These are phyloP conservation scores for Exsudoporus frostii DNA, from an alignment of 768 basidiomycete species.

Conservation along the genomic window DNA sequence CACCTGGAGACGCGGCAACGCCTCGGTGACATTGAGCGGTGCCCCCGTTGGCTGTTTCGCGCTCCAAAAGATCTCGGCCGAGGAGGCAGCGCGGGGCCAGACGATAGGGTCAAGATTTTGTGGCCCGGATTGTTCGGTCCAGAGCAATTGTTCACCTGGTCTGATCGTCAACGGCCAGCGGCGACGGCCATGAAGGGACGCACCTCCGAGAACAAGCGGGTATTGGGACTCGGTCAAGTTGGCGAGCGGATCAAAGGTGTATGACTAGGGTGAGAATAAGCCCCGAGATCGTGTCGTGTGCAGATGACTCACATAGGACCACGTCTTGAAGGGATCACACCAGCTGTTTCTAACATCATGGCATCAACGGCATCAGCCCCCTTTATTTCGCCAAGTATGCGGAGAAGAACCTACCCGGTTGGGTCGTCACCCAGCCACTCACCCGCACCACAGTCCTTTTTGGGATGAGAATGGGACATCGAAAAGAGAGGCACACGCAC, in stretches of 20 bases:
- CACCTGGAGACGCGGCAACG: slow-evolving; percentile 48
- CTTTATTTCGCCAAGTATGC: background rate
- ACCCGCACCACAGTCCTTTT: slow-evolving; percentile 47
- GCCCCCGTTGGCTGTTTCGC: slow-evolving; percentile 36
- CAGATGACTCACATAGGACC: slow-evolving; percentile 39
- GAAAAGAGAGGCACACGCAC: slow-evolving; percentile 9
- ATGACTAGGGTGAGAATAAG: slow-evolving; percentile 31
- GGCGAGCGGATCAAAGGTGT: slow-evolving; percentile 49
- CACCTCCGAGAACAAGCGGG: slow-evolving; percentile 38
- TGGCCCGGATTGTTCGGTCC: slow-evolving; percentile 46
- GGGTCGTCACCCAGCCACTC: slow-evolving; percentile 41
- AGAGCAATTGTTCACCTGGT: slow-evolving; percentile 39
- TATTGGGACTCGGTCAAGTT: slow-evolving; percentile 37
- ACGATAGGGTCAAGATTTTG: slow-evolving; percentile 41
- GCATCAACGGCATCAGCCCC: background rate
- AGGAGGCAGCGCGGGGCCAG: slow-evolving; percentile 48
- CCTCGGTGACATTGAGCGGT: slow-evolving; percentile 34
- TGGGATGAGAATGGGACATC: background rate
- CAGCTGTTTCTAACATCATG: slow-evolving; percentile 36
- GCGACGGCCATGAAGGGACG: background rate
- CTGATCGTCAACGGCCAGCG: background rate
- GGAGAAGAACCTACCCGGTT: slow-evolving; percentile 24
- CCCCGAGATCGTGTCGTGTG: background rate
- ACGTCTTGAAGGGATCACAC: slow-evolving; percentile 53
- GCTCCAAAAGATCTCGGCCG: slow-evolving; percentile 56